phyloP scores from a whole-genome alignment of 2,329 filamentous ascomycete species.

The Rhynchosporium graminicola region DNA sequence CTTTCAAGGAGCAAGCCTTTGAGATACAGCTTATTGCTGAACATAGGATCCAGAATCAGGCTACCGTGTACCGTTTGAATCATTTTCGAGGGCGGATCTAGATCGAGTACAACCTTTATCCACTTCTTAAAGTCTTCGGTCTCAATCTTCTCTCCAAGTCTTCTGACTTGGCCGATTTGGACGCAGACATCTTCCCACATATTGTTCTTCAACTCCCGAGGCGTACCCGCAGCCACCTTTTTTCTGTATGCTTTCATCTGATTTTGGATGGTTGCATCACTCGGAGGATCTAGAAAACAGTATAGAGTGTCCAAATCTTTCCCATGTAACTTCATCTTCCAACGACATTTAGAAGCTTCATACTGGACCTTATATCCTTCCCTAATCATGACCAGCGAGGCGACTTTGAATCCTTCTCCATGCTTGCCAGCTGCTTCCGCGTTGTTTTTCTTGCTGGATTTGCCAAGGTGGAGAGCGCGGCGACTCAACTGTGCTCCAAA shows the following conservation, averaged over 20 bases:
- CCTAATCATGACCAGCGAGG: constrained; percentile 35
- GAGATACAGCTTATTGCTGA: constrained; percentile 27
- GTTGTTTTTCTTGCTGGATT: constrained; percentile 25
- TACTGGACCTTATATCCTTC: constrained; percentile 28
- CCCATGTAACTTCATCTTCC: constrained; percentile 29
- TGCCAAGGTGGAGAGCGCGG: constrained; percentile 23
- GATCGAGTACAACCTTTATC: constrained; percentile 24
- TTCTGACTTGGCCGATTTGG: constrained; percentile 25
- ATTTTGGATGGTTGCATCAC: constrained; percentile 4
- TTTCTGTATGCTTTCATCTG: neutral
- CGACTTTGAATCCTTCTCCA: constrained; percentile 39
- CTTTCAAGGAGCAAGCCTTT: constrained; percentile 25
- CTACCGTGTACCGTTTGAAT: constrained; percentile 20
- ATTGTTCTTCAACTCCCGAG: constrained; percentile 18
- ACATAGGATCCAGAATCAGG: constrained; percentile 13
- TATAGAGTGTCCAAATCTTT: constrained; percentile 18
- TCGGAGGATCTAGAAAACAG: constrained; percentile 19
- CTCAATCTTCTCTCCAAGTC: constrained; percentile 1
- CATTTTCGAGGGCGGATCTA: constrained; percentile 18
- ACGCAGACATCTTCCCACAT: constrained; percentile 31
- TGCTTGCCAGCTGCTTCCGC: constrained; percentile 32
- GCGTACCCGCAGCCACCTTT: neutral
- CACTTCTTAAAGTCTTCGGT: constrained; percentile 17
- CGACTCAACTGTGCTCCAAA: constrained; percentile 30
- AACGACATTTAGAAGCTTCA: constrained; percentile 29